Percentiles rank a stretch among this genome's conserved stretches.
These are phyloP conservation scores for Cystobasidiaceae sp. DNA, from an alignment of 1,284 basidiomycete species.

Conservation along the genomic window DNA sequence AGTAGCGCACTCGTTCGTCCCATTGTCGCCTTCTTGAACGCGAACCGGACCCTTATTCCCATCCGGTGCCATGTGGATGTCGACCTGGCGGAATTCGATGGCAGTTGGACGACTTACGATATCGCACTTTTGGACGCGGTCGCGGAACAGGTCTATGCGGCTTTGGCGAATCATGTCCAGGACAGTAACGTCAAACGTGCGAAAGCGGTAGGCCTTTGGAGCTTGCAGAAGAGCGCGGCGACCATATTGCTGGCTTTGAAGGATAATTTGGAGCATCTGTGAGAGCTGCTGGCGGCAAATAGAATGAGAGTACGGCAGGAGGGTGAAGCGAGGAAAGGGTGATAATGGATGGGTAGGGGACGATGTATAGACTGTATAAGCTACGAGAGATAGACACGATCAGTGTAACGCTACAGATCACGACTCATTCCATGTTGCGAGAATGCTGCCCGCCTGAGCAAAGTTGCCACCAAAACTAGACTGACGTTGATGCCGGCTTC, in stretches of 20 bases:
- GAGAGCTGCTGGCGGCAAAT: too few relatives aligned
- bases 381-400: too few relatives aligned
- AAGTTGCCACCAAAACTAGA: too few relatives aligned
- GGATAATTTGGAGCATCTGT: conserved; percentile 29
- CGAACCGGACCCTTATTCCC: conserved; percentile 83
- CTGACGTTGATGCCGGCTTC: too few relatives aligned
- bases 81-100: conserved; percentile 73
- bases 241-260: conserved; percentile 52
- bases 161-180: conserved; percentile 82
- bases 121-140: conserved; percentile 72
- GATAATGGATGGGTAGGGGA: too few relatives aligned
- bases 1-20: conserved; percentile 93
- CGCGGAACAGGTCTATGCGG: conserved; percentile 76
- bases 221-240: conserved; percentile 65
- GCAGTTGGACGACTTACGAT: conserved; percentile 64
- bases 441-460: too few relatives aligned
- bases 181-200: conserved; percentile 79
- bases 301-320: too few relatives aligned
- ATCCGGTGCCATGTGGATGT: conserved; percentile 81
- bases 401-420: too few relatives aligned
- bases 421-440: too few relatives aligned
- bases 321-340: too few relatives aligned
- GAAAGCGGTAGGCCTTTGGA: conserved; percentile 78
- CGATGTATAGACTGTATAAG: too few relatives aligned
- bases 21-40: conserved; percentile 99